Base-by-base conservation (phyloP, 345 rosid species). In the Salix purpurea region DNA sequence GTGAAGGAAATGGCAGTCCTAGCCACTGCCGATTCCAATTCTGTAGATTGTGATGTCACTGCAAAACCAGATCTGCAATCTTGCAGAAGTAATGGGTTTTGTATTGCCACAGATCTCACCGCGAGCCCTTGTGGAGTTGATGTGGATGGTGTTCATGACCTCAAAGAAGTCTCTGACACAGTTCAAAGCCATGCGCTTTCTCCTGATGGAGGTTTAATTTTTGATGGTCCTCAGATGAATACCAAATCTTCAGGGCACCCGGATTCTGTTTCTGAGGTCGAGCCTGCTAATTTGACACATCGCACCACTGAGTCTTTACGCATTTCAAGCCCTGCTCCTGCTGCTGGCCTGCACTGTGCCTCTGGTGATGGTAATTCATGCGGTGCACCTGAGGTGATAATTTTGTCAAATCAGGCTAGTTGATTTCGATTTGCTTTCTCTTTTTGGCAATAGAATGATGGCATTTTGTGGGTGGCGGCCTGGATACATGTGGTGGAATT, bases 341-440 rank as follows among this genome's bases (percentile, higher is more conserved):
- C 69, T 69, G 77, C 70, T 69, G 44, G 74, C 1, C 67, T 74
- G 79, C 73, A 70, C 30, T 78, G 83, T 83, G 78, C 79, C 61
- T 68, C 83, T 6, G 74, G 76, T 30, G 73, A 75, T 15, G 75
- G 76, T 74, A 77, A 76, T 44, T 79, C 83, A 3, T 10, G 65
- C 12, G 34, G 74, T 72, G 75, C 77, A 19, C 32, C 87, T 7
- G 82, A 83, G 79, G 85, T 34, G 54, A 70, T 80, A 30, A 40
- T 81, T 39, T 64, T 75, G 65, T 81, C 77, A 36, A 81, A 81
- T 77, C 75, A 67, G 78, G 84, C 84, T 67, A 70, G 70, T 28
- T 86, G 80, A 81, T 76, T 67, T 70, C 19, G 4, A 42, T 62
- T 34, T 39, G 24, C 44, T 8, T 12, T 39, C 18, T 62, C 30